phyloP scores from a whole-genome alignment of 1,284 basidiomycete species.

The Cryptococcus sp. region DNA sequence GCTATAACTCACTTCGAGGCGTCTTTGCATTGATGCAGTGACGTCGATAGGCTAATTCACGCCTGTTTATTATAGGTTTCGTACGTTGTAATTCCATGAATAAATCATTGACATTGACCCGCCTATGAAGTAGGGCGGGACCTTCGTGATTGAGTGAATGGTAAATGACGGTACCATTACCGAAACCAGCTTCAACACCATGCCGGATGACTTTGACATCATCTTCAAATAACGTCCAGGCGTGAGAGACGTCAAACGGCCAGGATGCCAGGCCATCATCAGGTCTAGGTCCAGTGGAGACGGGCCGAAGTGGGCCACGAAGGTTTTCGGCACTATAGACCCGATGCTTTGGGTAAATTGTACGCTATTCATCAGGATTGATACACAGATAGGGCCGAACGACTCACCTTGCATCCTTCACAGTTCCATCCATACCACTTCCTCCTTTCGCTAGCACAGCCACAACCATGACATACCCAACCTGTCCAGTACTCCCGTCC shows the following conservation, averaged over 20 bases:
- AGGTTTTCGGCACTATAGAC: constrained; percentile 24
- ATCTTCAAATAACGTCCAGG: constrained; percentile 26
- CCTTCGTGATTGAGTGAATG: constrained; percentile 26
- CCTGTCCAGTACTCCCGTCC: constrained; percentile 35
- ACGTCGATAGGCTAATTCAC: neutral
- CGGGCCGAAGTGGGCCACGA: constrained; percentile 17
- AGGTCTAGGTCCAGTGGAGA: constrained; percentile 27
- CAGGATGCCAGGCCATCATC: constrained; percentile 27
- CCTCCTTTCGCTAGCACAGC: constrained; percentile 32
- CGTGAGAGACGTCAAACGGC: constrained; percentile 12
- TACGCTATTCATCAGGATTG: neutral
- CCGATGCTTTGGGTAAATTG: constrained; percentile 3
- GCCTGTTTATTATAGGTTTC: neutral
- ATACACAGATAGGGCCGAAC: neutral
- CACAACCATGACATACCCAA: constrained; percentile 37
- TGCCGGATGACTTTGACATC: constrained; percentile 35
- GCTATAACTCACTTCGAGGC: neutral
- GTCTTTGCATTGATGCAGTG: neutral
- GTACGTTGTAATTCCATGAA: neutral
- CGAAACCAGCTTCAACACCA: constrained; percentile 13
- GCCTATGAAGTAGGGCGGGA: neutral
- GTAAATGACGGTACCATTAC: constrained; percentile 18
- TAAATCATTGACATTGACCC: neutral
- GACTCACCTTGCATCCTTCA: constrained; percentile 30
- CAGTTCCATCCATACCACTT: constrained; percentile 40